Conservation (phyloP, 805 yeast species). For the Candida ulmi region DNA sequence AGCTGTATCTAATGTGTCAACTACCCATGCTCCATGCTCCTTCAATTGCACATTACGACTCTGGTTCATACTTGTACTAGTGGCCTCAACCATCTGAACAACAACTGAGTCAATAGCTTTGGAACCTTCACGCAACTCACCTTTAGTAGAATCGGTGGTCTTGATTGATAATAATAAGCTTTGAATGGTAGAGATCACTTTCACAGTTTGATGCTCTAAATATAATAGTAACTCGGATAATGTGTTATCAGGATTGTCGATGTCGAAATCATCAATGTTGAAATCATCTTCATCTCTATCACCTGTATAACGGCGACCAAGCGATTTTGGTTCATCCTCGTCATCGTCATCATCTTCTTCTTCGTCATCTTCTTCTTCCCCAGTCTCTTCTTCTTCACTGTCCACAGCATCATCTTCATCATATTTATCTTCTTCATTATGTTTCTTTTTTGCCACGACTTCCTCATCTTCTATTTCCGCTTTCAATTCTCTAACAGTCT, state of each 20-base stretch:
- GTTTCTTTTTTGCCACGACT: background rate
- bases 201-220: slow-evolving; percentile 89
- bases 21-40: slow-evolving; percentile 91
- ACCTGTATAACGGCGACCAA: background rate
- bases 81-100: slow-evolving; percentile 83
- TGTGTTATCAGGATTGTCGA: slow-evolving; percentile 84
- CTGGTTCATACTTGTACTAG: slow-evolving; percentile 82
- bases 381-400: background rate
- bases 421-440: background rate
- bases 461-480: no score
- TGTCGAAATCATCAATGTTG: slow-evolving; percentile 71
- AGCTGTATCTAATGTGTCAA: slow-evolving; percentile 80
- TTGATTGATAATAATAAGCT: slow-evolving; percentile 71
- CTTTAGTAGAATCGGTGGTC: slow-evolving; percentile 70
- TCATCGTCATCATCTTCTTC: background rate
- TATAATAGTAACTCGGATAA: slow-evolving; percentile 77
- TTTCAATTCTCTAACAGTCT: no score
- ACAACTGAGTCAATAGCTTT: slow-evolving; percentile 74
- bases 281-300: slow-evolving; percentile 31
- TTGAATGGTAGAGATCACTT: slow-evolving; percentile 87
- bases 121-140: slow-evolving; percentile 67
- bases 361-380: no score
- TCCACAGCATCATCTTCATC: background rate
- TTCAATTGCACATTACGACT: slow-evolving; percentile 78
- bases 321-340: no score